Evolutionary conservation across 768 basidiomycete genomes (phyloP).

Genomic region (Rubroboletus satanas): DNA sequence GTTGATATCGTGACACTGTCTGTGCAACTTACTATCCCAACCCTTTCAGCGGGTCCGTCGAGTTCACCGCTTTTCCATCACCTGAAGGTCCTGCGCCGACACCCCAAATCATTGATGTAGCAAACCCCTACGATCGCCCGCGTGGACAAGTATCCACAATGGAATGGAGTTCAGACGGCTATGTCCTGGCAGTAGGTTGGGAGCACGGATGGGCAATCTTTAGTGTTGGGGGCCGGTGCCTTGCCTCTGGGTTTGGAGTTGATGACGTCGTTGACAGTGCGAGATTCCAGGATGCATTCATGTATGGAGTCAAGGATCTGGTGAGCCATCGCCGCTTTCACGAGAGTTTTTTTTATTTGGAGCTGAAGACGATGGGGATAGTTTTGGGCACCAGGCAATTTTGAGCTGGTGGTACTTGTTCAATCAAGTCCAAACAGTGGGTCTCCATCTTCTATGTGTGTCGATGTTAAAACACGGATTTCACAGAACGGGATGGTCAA

Average conservation of each 20-base stretch:
- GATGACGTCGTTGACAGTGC: constrained; percentile 56
- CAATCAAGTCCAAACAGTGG: constrained; percentile 49
- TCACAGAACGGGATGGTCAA: constrained; percentile 58
- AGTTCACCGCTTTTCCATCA: constrained; percentile 66
- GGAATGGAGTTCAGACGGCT: constrained; percentile 95
- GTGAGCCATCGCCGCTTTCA: constrained; percentile 40
- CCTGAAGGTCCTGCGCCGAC: constrained; percentile 53
- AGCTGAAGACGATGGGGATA: constrained; percentile 28
- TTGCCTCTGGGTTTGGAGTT: constrained; percentile 71
- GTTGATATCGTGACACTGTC: not conserved
- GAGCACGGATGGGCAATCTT: constrained; percentile 86
- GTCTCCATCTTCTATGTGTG: constrained; percentile 10
- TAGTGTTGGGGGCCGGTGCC: constrained; percentile 83
- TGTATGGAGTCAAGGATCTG: constrained; percentile 72
- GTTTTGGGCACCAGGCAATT: constrained; percentile 95
- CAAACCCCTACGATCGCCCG: constrained; percentile 53
- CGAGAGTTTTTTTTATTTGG: not conserved
- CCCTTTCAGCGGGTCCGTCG: constrained; percentile 54
- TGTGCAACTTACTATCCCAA: not conserved
- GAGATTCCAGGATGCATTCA: constrained; percentile 78
- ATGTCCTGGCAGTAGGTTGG: constrained; percentile 92
- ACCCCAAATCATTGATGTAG: constrained; percentile 60
- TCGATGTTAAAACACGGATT: constrained; percentile 1
- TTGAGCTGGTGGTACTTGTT: constrained; percentile 79
- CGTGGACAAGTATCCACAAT: constrained; percentile 63